A percentile compares a stretch with the other conserved stretches of the same genome.
Conservation (phyloP, 2,329 filamentous ascomycete species). For the Cadophora gregata region DNA sequence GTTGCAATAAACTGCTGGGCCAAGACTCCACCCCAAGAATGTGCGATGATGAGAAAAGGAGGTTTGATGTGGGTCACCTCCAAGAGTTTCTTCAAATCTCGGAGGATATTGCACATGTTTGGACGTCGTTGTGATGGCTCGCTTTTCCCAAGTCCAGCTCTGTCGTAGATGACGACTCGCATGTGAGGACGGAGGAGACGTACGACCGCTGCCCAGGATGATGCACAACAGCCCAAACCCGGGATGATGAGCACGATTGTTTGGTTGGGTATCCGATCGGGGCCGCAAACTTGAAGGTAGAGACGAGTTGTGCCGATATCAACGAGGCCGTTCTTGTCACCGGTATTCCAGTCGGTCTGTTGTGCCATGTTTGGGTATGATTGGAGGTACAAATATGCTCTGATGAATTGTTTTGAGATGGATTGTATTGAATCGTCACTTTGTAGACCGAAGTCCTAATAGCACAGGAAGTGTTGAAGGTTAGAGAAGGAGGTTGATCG, state of each 20-base stretch:
- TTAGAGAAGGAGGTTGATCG: not conserved
- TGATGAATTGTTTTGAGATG: not conserved
- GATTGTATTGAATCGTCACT: not conserved
- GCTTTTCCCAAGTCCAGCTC: conserved; percentile 29
- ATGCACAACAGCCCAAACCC: conserved; percentile 20
- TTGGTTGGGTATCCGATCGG: conserved; percentile 3
- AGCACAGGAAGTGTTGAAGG: not conserved
- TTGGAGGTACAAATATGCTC: not conserved
- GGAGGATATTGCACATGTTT: conserved; percentile 27
- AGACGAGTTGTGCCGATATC: conserved; percentile 31
- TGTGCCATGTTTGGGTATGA: conserved; percentile 43
- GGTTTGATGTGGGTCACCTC: conserved; percentile 18
- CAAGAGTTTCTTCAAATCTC: conserved; percentile 29
- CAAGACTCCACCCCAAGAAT: conserved; percentile 33
- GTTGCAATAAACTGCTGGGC: conserved; percentile 28
- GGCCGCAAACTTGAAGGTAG: conserved; percentile 24
- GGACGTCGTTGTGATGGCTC: conserved; percentile 21
- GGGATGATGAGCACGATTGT: conserved; percentile 28
- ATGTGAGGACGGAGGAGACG: conserved; percentile 18
- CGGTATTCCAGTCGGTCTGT: conserved; percentile 32
- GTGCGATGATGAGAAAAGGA: conserved; percentile 32
- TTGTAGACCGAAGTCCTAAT: not conserved
- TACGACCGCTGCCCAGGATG: conserved; percentile 27
- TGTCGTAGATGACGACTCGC: conserved; percentile 29
- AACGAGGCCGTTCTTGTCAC: conserved; percentile 8